Percentiles rank a stretch among this genome's conserved stretches.
Conservation (phyloP, 768 basidiomycete genomes). For the Myochromella boudieri region DNA sequence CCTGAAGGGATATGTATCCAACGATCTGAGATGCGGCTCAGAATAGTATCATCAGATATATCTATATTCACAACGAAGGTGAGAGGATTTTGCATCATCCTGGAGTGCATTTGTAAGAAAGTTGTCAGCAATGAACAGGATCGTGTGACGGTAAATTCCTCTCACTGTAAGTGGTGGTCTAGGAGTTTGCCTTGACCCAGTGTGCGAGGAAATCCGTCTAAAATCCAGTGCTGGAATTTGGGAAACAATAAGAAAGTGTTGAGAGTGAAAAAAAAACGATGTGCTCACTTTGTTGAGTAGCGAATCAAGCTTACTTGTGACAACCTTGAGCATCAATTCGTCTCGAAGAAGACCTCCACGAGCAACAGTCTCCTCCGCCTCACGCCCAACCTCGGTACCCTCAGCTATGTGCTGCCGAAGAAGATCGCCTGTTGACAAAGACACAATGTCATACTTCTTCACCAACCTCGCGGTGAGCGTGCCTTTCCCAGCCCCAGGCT, state of each 20-base stretch:
- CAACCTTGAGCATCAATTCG: conserved; percentile 75
- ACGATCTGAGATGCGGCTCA: conserved; percentile 84
- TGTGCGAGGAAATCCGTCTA: conserved; percentile 93
- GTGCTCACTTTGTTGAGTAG: conserved; percentile 63
- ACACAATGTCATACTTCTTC: conserved; percentile 76
- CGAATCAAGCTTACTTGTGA: conserved; percentile 67
- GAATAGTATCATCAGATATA: conserved; percentile 84
- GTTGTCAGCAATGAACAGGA: conserved; percentile 1
- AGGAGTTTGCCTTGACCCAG: conserved; percentile 80
- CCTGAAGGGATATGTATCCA: conserved; percentile 90
- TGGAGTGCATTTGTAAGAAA: conserved; percentile 32
- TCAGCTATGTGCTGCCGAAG: conserved; percentile 82
- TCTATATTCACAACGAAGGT: conserved; percentile 85
- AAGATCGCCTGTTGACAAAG: conserved; percentile 83
- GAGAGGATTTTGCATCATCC: conserved; percentile 62
- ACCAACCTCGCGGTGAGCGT: conserved; percentile 76
- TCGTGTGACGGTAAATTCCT: conserved; percentile 9
- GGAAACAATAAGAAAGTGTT: neutral
- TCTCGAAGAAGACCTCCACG: conserved; percentile 77
- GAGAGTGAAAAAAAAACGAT: neutral
- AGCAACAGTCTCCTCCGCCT: conserved; percentile 80
- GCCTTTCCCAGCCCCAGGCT: conserved; percentile 85
- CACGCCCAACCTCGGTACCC: conserved; percentile 67
- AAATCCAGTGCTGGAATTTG: conserved; percentile 73
- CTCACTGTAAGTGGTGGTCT: conserved; percentile 72